Evolutionary conservation across 2,329 filamentous ascomycete species (phyloP).

Genomic region (Emericellopsis cladophorae): DNA sequence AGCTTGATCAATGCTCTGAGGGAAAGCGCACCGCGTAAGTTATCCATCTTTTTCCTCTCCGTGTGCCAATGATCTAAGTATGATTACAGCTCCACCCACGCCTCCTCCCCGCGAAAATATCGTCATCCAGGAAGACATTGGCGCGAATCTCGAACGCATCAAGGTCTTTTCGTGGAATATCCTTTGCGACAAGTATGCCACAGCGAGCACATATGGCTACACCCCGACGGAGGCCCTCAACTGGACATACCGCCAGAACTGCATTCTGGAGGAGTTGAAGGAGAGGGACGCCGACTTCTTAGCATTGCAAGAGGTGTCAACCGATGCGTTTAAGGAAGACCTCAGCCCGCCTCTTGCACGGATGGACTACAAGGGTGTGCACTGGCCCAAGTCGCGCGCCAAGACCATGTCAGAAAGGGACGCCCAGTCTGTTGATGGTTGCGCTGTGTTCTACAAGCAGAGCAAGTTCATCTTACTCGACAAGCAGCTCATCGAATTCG

Average conservation of each 20-base stretch:
- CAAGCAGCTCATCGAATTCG: conserved; percentile 89
- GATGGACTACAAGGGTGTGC: conserved; percentile 85
- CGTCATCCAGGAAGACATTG: conserved; percentile 57
- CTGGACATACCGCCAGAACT: conserved; percentile 77
- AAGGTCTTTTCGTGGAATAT: conserved; percentile 92
- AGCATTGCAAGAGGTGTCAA: conserved; percentile 87
- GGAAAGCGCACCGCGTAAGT: conserved; percentile 73
- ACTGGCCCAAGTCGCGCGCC: conserved; percentile 80
- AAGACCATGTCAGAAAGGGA: conserved; percentile 88
- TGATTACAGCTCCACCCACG: conserved; percentile 54
- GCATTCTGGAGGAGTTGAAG: conserved; percentile 73
- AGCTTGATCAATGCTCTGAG: conserved; percentile 72
- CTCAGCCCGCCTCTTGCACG: conserved; percentile 80
- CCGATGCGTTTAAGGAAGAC: conserved; percentile 81
- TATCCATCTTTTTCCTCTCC: neutral
- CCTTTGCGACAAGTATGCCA: conserved; percentile 87
- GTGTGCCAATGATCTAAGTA: neutral
- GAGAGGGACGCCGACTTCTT: conserved; percentile 77
- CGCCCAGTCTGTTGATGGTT: conserved; percentile 83
- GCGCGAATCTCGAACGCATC: conserved; percentile 52
- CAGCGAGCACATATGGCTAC: conserved; percentile 75
- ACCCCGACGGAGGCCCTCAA: conserved; percentile 68
- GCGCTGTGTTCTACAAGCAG: conserved; percentile 91
- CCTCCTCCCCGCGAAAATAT: conserved; percentile 68
- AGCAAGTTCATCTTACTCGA: conserved; percentile 90